A percentile compares a stretch with the other conserved stretches of the same genome.
Conservation (phyloP, 2,329 filamentous ascomycete species). For the Cercospora canescens region DNA sequence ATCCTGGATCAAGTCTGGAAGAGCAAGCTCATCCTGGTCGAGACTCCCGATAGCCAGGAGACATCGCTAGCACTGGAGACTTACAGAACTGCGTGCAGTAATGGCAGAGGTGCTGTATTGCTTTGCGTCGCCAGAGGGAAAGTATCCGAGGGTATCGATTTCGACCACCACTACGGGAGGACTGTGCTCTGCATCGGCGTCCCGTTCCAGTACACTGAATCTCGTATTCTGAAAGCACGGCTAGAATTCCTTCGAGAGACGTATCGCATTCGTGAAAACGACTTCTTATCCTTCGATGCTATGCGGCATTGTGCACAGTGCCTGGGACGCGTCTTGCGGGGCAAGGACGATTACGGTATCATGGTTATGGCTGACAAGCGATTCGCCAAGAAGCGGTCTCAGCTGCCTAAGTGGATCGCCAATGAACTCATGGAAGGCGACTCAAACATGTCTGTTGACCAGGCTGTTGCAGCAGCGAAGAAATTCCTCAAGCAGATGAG, state of each 20-base stretch:
- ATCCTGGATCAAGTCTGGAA: constrained; percentile 98
- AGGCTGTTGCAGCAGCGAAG: constrained; percentile 86
- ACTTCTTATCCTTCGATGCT: constrained; percentile 97
- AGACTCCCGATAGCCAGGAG: constrained; percentile 96
- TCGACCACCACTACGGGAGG: constrained; percentile 96
- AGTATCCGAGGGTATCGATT: constrained; percentile 97
- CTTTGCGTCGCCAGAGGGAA: constrained; percentile 96
- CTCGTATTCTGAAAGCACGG: constrained; percentile 90
- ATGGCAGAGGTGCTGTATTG: constrained; percentile 88
- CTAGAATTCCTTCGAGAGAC: constrained; percentile 96
- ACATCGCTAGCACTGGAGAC: constrained; percentile 94
- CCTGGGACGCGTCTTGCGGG: constrained; percentile 86
- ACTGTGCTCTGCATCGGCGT: constrained; percentile 96
- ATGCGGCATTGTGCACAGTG: constrained; percentile 99
- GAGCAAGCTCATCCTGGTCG: constrained; percentile 96
- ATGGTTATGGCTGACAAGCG: constrained; percentile 96
- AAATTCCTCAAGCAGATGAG: constrained; percentile 90
- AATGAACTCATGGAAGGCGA: constrained; percentile 83
- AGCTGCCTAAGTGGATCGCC: constrained; percentile 96
- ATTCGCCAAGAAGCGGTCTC: constrained; percentile 85
- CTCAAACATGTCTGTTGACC: constrained; percentile 89
- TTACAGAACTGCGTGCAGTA: constrained; percentile 95
- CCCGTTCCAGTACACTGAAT: constrained; percentile 98
- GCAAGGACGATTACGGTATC: constrained; percentile 99
- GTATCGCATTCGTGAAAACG: constrained; percentile 94